Conservation (phyloP, 495 filamentous ascomycete species). For the Cryomyces antarcticus region DNA sequence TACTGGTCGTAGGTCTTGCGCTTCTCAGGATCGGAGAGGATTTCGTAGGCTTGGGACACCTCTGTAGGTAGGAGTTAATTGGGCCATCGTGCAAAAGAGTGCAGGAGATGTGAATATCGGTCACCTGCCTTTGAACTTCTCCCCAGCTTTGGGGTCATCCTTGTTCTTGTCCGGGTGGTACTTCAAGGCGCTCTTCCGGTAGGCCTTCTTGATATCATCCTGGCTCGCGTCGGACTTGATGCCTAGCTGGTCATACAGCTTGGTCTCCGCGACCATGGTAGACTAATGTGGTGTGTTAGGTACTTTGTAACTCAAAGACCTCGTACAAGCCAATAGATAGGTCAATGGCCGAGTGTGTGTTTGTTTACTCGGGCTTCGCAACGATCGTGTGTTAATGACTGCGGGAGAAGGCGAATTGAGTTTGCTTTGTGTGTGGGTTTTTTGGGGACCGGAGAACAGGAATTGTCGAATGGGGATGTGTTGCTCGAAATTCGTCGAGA, state of each 20-base stretch:
- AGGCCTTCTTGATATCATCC: slow-evolving; percentile 95
- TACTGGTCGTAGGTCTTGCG: slow-evolving; percentile 89
- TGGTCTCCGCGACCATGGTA: slow-evolving; percentile 22
- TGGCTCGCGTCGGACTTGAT: slow-evolving; percentile 61
- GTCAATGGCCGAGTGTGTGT: background rate
- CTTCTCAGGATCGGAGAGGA: slow-evolving; percentile 92
- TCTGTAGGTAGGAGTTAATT: slow-evolving; percentile 28
- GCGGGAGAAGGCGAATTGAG: too few relatives aligned
- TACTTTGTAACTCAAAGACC: background rate
- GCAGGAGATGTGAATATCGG: background rate
- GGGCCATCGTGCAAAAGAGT: slow-evolving; percentile 1
- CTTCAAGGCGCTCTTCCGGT: slow-evolving; percentile 58
- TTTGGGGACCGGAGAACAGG: too few relatives aligned
- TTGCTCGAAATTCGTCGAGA: too few relatives aligned
- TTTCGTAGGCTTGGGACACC: slow-evolving; percentile 90
- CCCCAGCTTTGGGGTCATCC: slow-evolving; percentile 58
- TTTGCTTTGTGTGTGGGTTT: too few relatives aligned
- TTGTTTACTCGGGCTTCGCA: too few relatives aligned
- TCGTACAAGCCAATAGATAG: background rate
- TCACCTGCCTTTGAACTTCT: slow-evolving; percentile 60
- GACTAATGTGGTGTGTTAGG: background rate
- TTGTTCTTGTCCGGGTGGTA: slow-evolving; percentile 96
- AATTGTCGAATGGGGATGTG: too few relatives aligned
- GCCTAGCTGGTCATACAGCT: slow-evolving; percentile 26
- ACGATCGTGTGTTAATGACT: too few relatives aligned